A percentile compares a stretch with the other conserved stretches of the same genome.
phyloP scores from a whole-genome alignment of 345 rosid species.

The Eucalyptus regnans region DNA sequence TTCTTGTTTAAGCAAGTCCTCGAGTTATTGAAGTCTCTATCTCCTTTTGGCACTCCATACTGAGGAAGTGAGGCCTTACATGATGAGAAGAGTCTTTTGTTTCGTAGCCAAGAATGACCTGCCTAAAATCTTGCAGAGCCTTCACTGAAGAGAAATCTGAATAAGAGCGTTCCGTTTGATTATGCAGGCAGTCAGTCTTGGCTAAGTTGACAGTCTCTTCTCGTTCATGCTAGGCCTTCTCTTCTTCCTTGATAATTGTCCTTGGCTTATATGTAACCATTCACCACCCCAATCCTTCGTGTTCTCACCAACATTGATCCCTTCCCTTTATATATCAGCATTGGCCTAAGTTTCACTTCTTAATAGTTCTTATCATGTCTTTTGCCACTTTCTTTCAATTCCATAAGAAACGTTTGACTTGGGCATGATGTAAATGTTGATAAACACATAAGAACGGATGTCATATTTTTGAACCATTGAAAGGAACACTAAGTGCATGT shows the following conservation, averaged over 20 bases:
- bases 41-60: background rate
- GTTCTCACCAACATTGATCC: background rate
- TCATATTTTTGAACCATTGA: background rate
- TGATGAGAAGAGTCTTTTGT: background rate
- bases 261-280: background rate
- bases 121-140: background rate
- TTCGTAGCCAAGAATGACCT: background rate
- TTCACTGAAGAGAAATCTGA: background rate
- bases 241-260: background rate
- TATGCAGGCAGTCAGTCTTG: background rate
- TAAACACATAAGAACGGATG: background rate
- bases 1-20: background rate
- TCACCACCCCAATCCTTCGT: background rate
- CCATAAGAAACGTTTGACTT: background rate
- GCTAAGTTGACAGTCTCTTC: background rate
- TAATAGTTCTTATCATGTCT: background rate
- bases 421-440: background rate
- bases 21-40: background rate
- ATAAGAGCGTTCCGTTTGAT: rapidly evolving
- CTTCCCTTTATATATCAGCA: background rate
- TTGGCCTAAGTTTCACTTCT: background rate
- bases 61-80: conserved; percentile 11
- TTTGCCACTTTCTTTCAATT: background rate
- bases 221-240: background rate
- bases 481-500: background rate